Evolutionary conservation across 208 protist species (phyloP).

Genomic region (Crithidia expoeki): DNA sequence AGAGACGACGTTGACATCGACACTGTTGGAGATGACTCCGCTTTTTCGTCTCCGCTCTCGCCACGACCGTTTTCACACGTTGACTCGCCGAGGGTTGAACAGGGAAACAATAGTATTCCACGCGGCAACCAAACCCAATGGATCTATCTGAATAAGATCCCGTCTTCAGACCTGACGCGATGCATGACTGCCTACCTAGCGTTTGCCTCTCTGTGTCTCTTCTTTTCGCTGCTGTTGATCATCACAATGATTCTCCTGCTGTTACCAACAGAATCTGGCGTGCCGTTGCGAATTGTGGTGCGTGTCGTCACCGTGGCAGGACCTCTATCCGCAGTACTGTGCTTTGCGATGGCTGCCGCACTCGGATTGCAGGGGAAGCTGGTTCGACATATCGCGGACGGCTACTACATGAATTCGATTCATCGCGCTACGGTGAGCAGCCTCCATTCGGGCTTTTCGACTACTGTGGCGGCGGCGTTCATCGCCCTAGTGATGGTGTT

Average conservation of each 20-base stretch:
- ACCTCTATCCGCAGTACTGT: constrained; percentile 28
- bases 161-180: constrained; percentile 6
- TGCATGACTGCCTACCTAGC: constrained; percentile 56
- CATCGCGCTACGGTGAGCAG: constrained; percentile 6
- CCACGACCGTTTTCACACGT: no score
- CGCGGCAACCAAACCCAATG: constrained; percentile 9
- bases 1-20: no score
- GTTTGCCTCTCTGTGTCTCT: constrained; percentile 32
- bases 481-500: constrained; percentile 23
- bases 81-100: no score
- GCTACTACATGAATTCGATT: constrained; percentile 29
- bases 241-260: constrained; percentile 26
- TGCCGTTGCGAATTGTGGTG: constrained; percentile 2
- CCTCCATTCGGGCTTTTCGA: constrained; percentile 42
- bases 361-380: constrained; percentile 32
- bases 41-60: no score
- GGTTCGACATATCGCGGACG: constrained; percentile 27
- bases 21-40: no score
- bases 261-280: constrained; percentile 7
- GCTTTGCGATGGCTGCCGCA: constrained; percentile 38
- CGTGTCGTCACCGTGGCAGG: constrained; percentile 25
- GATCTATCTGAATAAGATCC: constrained; percentile 21
- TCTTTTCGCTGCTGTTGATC: constrained; percentile 38
- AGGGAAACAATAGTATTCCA: no score
- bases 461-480: constrained; percentile 27